Evolutionary conservation across 208 protist genomes (phyloP), one percentile per base, ranked within the genome.

Genomic region (Leishmania major): DNA sequence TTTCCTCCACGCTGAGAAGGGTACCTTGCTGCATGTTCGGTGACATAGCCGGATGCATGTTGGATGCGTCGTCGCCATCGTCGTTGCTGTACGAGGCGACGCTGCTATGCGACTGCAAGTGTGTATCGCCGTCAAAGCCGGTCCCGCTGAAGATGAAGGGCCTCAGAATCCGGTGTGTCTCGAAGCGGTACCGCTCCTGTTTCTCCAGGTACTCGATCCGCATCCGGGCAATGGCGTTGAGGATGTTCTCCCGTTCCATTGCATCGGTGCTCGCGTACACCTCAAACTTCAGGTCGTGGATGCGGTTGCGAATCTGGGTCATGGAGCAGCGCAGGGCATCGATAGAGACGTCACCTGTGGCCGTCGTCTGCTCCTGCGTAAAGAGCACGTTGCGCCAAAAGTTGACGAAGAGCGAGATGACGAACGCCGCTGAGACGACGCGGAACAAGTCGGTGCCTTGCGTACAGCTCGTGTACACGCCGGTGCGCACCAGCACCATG

Each of bases 161-260:
- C 31, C 80, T 81, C 78, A 94, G 86, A 59, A 87, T 69, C 40
- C 87, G 88, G 59, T 90, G 83, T 64, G 84, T 93, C 77, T 91
- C 91, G 71, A 88, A 87, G 84, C 86, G 87, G 84, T 93, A 96
- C 78, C 85, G 84, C 79, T 93, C 86, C 59, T 94, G 91, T 75
- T 94, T 94, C 79, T 94, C 91, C 75, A 94, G 60, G 76, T 91
- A 89, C 83, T 96, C 93, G n/a, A 92, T 89, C 15, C 90, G 91
- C 49, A 96, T 83, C 69, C 88, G 93, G 5, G 91, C 82, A 71
- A 91, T 89, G 62, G 89, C 90, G 77, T 93, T 94, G n/a, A 93
- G 85, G 35, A 87, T 88, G 82, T 89, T 91, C 83, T 96, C 91
- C 55, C 89, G 83, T 45, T 92, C 88, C 3, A 85, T 75, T 0